phyloP scores from a whole-genome alignment of 2,329 filamentous ascomycete genomes.

The Graphilbum ipis-grandicollis region DNA sequence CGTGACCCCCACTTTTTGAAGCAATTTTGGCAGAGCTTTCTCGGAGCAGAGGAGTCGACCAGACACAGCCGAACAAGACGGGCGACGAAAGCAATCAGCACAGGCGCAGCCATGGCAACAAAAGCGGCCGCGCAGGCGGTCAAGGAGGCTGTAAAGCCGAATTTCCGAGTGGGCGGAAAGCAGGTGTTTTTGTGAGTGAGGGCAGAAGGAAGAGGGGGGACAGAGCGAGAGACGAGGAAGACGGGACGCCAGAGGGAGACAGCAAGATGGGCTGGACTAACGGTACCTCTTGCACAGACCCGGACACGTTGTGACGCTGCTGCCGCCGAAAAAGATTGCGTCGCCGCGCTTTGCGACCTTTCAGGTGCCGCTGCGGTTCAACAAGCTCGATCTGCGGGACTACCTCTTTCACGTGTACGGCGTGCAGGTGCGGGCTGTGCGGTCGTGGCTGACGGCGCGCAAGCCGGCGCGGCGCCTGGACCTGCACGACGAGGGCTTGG shows the following conservation, averaged over 20 bases:
- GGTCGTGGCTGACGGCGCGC: slow-evolving; percentile 62
- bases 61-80: background rate
- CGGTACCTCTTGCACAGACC: slow-evolving; percentile 41
- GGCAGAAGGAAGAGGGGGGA: no score
- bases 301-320: slow-evolving; percentile 61
- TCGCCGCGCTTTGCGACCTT: slow-evolving; percentile 76
- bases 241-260: background rate
- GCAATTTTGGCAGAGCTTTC: no score
- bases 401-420: slow-evolving; percentile 81
- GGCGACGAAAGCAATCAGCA: background rate
- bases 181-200: slow-evolving; percentile 35
- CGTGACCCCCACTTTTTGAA: no score
- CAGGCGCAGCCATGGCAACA: slow-evolving; percentile 9
- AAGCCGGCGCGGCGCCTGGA: slow-evolving; percentile 35
- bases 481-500: slow-evolving; percentile 15
- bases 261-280: no score
- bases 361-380: slow-evolving; percentile 77
- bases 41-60: no score
- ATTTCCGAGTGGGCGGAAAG: slow-evolving; percentile 33
- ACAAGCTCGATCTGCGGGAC: slow-evolving; percentile 91
- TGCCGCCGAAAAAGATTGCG: slow-evolving; percentile 50
- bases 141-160: slow-evolving; percentile 18
- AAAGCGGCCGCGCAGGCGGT: slow-evolving; percentile 18
- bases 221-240: background rate
- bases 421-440: slow-evolving; percentile 54